phyloP scores from a whole-genome alignment of 305 asterid genomes.

The Plantago coronopus region DNA sequence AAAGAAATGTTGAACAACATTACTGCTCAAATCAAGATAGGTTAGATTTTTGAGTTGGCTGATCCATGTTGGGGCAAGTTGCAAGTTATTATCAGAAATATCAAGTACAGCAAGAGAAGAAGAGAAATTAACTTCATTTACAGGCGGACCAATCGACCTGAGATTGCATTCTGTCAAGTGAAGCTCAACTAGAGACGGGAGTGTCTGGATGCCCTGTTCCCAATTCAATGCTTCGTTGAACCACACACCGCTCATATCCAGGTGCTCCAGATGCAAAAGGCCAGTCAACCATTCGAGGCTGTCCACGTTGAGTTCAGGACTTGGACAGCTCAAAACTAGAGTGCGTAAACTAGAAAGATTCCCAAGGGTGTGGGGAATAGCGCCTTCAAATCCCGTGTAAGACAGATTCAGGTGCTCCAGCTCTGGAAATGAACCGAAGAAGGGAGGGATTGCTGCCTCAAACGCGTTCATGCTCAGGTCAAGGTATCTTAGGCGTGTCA shows the following conservation, averaged over 20 bases:
- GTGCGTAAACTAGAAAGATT: conserved; percentile 26
- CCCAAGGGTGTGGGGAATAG: conserved; percentile 9
- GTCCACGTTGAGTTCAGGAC: not conserved
- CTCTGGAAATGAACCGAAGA: conserved; percentile 8
- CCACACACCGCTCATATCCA: conserved; percentile 21
- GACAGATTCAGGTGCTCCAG: conserved; percentile 17
- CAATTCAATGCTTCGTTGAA: conserved; percentile 20
- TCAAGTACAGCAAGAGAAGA: conserved; percentile 24
- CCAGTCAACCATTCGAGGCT: conserved; percentile 24
- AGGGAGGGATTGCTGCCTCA: conserved; percentile 3
- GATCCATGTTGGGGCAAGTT: conserved; percentile 7
- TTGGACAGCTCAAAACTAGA: conserved; percentile 12
- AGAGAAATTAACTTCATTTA: conserved; percentile 16
- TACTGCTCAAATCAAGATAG: not conserved
- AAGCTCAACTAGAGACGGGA: conserved; percentile 26
- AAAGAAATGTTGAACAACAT: not conserved
- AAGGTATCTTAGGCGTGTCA: conserved; percentile 9
- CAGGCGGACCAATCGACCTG: not conserved
- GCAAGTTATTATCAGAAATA: conserved; percentile 8
- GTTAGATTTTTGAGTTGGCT: conserved; percentile 4
- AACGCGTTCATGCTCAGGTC: conserved; percentile 8
- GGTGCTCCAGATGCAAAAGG: conserved; percentile 19
- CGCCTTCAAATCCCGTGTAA: conserved; percentile 13
- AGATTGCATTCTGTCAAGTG: conserved; percentile 20
- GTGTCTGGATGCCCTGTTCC: conserved; percentile 24